Evolutionary conservation across 306 rosid species (phyloP), one percentile per base, ranked within the genome.

Genomic region (Fagus sylvatica): DNA sequence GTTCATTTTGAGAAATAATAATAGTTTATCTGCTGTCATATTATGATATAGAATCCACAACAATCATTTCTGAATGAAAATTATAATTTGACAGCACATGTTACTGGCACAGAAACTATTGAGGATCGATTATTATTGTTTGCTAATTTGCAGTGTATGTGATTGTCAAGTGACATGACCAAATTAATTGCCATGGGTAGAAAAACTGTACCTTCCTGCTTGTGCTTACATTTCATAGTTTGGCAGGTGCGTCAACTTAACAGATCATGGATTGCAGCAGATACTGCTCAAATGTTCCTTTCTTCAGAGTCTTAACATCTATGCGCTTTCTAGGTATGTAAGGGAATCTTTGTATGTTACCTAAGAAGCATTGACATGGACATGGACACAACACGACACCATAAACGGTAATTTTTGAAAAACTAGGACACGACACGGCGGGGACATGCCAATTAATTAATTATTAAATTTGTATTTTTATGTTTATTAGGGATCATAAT

Each of bases 321-420:
- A 93, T 84, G 98, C 96, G 53, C 76, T 93, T 53, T 93, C 98
- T 19, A 84, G 96, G 96, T 93, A 81, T 82, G 81, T 69, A 59
- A 37, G 75, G 36, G 81, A 72, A 60, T 15, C 80, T 69, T 10
- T 33, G 46, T 59, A 22, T 49, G 6, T 82, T 67, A 46, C 51
- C 51, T 46, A 9, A 46, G 51, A 46, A 10, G 9, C 51, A 46
- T 46, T 12, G 51, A 46, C 15, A 8, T 43, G 49, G 49, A 9
- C 49, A 10, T 46, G 51, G 51, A 46, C 51, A 46, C 51, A 46
- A 46, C 4, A 46, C 51, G 28, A 22, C 28, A 22, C 28, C 28
- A 22, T 22, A 22, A 22, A 10, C 51, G 3, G 51, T 46, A 46
- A 46, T 46, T 46, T 4, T 46, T 46, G 51, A 46, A 46, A 46